Evolutionary conservation across 345 rosid genomes (phyloP), one percentile per base, ranked within the genome.

Genomic region (Noccaea bulbosa): DNA sequence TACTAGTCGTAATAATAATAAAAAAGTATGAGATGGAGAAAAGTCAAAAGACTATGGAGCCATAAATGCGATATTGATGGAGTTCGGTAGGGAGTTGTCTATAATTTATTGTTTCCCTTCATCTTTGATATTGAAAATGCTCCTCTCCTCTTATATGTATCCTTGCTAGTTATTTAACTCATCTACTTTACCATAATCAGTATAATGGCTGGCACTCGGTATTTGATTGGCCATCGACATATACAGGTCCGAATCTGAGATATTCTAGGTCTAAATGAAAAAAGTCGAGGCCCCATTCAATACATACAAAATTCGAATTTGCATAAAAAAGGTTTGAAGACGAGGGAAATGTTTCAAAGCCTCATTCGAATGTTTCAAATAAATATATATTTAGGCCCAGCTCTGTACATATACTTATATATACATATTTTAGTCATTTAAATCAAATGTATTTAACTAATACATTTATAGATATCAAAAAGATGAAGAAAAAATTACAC

Each of bases 61-160:
- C 70, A 64, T 76, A 69, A 76, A 69, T 67, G 44, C 63, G n/a
- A 66, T 40, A n/a, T 58, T 47, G 44, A 65, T 54, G 73, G 58
- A 53, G 70, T 68, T 68, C 34, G 75, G 79, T 69, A 63, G 75
- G 71, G 41, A 33, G 79, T 32, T 57, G 5, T 39, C 15, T 47
- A 63, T 55, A 47, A 43, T 55, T 69, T 54, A 55, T 17, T 52
- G 52, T 38, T 67, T 43, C 30, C 20, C 65, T 57, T 17, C 22
- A 27, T 27, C 67, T 58, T 34, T 52, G 53, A 67, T 66, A 59
- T 67, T 67, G 34, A 67, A 41, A 67, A 15, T 43, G 35, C 15
- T 50, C 39, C 46, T 40, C 60, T 44, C 45, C 34, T 62, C 39
- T 20, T n/a, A 22, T 72, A 27, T 65, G 54, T 46, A 71, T 35